These are phyloP conservation scores for Recurvomyces mirabilis DNA, from an alignment of 495 filamentous ascomycete species.

Conservation along the genomic window DNA sequence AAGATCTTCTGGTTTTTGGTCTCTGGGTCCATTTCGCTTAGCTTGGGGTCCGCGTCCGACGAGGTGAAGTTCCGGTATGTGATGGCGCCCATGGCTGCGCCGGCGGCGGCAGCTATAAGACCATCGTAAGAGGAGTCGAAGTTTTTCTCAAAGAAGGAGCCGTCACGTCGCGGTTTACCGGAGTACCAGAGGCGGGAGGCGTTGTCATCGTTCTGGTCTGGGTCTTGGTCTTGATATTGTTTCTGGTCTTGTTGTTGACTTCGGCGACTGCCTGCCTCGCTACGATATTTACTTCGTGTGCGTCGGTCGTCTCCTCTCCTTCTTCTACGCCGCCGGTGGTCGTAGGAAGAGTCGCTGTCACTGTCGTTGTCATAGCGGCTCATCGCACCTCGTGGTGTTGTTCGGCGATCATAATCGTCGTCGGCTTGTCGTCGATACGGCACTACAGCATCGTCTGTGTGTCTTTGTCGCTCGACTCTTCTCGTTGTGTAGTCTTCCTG, in stretches of 20 bases:
- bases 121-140: constrained; percentile 18
- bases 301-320: background rate
- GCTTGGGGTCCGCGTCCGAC: background rate
- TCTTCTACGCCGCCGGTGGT: background rate
- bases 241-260: background rate
- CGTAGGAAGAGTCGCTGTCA: constrained; percentile 9
- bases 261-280: background rate
- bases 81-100: constrained; percentile 17
- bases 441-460: background rate
- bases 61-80: constrained; percentile 4
- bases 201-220: constrained; percentile 3
- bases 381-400: background rate
- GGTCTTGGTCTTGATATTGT: background rate
- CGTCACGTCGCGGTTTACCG: constrained; percentile 9
- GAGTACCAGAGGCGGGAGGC: constrained; percentile 9
- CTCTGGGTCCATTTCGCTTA: background rate
- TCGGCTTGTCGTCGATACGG: background rate
- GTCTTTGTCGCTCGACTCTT: background rate
- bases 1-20: constrained; percentile 3
- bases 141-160: constrained; percentile 11
- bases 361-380: constrained; percentile 7
- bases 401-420: constrained; percentile 1
- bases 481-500: background rate
- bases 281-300: background rate
- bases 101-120: constrained; percentile 13